Base-by-base conservation (phyloP, 306 rosid species). In the Rosa lucieae region DNA sequence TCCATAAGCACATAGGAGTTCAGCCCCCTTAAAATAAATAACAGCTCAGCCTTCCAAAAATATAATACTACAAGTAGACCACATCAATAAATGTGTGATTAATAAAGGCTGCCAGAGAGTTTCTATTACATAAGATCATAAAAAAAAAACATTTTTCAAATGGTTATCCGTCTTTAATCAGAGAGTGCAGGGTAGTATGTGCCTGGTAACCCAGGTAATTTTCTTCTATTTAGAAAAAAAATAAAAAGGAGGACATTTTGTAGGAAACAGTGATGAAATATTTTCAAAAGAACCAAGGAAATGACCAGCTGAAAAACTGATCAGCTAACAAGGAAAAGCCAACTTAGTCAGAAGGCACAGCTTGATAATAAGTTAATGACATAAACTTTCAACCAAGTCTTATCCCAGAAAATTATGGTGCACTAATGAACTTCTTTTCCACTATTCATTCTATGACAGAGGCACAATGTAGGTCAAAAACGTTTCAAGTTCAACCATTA, bases 1-100 rank as follows among this genome's bases (percentile, higher is more conserved):
- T 71, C 78, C 58, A 81, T 55, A 65, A 53, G 51, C 58, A 77
- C 42, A 79, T 42, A 70, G 23, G 29, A 75, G 74, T 67, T 67
- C 26, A 67, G 47, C 29, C 40, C 11, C 72, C 49, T 39, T 8
- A 1, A 40, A 39, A 39, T 40, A 67, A 13, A 67, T 39, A 39
- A 17, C 6, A 67, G 40, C 13, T 8, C 47, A 20, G 7, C 72
- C 71, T 32, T 65, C 48, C 72, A 40, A 40, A 21, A 17, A 40
- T 67, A 29, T 32, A 67, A 7, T 67, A 37, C 18, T 17, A 66
- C 71, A 37, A 17, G 48, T 39, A 13, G 10, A 17, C 5, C 3
- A 1, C 4, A 66, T 66, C 11, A 37, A 39, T 39, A 67, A 3
- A 66, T 7, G n/a, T 35, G 6, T 14, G 10, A 37, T 14, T 15